Conservation (phyloP, 1,284 basidiomycete genomes). For the Moesziomyces sp. region DNA sequence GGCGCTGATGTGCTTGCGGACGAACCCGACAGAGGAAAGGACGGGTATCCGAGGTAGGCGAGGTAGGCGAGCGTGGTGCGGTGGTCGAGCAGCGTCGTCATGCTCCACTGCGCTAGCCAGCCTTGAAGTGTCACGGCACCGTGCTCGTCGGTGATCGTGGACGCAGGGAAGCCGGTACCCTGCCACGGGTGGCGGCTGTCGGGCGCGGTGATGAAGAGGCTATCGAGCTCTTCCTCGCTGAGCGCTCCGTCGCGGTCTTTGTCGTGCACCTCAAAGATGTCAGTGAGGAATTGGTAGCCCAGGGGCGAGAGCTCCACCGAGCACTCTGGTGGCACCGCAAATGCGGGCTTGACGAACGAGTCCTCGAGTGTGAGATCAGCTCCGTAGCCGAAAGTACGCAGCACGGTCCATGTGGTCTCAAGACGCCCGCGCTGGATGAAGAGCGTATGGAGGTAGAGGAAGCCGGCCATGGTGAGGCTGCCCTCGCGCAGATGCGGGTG, state of each 20-base stretch:
- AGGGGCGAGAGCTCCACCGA: conserved; percentile 91
- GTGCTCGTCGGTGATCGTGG: conserved; percentile 86
- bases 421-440: conserved; percentile 96
- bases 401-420: conserved; percentile 97
- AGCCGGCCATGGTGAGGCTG: conserved; percentile 89
- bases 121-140: conserved; percentile 94
- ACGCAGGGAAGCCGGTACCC: conserved; percentile 72
- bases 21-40: conserved; percentile 47
- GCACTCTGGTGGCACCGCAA: conserved; percentile 91
- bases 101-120: conserved; percentile 99
- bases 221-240: conserved; percentile 83
- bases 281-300: conserved; percentile 97
- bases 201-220: conserved; percentile 91
- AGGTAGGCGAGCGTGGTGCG: conserved; percentile 92
- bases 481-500: conserved; percentile 69
- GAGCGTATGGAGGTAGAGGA: conserved; percentile 92
- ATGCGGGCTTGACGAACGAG: conserved; percentile 71
- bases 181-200: conserved; percentile 69
- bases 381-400: conserved; percentile 94
- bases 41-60: conserved; percentile 88
- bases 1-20: conserved; percentile 18
- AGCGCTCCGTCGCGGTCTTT: conserved; percentile 97
- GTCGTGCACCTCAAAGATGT: conserved; percentile 95
- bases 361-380: conserved; percentile 82
- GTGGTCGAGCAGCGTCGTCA: conserved; percentile 94